Evolutionary conservation across 345 rosid species (phyloP).

Genomic region (Ceriops tagal): DNA sequence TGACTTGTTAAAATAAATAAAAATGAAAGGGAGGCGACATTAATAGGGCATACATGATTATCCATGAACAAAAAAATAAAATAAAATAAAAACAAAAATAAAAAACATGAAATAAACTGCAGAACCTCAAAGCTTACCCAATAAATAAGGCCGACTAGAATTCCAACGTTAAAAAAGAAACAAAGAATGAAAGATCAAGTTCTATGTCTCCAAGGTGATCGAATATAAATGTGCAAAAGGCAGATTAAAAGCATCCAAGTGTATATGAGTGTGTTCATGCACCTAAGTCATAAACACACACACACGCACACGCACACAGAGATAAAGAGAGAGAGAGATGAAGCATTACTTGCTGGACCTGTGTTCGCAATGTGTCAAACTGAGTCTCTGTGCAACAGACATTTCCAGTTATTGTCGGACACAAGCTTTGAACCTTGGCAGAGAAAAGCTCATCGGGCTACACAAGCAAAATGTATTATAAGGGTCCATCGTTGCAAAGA

Average conservation of each 20-base stretch:
- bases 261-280: not conserved
- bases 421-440: slow-evolving; percentile 29
- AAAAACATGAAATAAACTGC: too few relatives aligned
- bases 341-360: slow-evolving; percentile 26
- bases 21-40: not conserved
- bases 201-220: not conserved
- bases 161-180: too few relatives aligned
- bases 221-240: too few relatives aligned
- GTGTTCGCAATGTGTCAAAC: slow-evolving; percentile 24
- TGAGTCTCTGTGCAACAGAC: slow-evolving; percentile 29
- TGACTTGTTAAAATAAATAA: not conserved
- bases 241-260: too few relatives aligned
- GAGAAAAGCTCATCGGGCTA: slow-evolving; percentile 24
- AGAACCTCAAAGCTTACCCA: too few relatives aligned
- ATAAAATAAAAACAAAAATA: not conserved
- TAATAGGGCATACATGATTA: not conserved
- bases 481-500: slow-evolving; percentile 2
- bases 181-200: not conserved
- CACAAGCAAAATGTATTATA: not conserved
- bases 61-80: not conserved
- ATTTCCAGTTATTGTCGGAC: slow-evolving; percentile 25
- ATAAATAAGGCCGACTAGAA: too few relatives aligned
- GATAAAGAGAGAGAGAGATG: too few relatives aligned
- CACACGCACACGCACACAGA: not conserved
- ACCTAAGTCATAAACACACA: not conserved